phyloP scores from a whole-genome alignment of 805 yeast genomes.

The Clavispora carvajalis region DNA sequence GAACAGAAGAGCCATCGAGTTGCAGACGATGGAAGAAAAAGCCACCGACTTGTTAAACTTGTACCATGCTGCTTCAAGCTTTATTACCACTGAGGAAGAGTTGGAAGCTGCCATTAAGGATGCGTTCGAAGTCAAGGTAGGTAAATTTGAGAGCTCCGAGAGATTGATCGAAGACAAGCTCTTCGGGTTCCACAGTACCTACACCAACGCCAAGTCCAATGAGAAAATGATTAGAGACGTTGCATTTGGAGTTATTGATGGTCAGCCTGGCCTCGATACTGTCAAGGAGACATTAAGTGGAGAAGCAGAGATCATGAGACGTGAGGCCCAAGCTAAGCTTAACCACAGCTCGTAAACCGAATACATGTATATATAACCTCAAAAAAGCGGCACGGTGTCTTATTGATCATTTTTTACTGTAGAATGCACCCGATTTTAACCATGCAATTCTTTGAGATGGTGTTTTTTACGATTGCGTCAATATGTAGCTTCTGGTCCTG shows the following conservation, averaged over 20 bases:
- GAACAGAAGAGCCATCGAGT: conserved; percentile 56
- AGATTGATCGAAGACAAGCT: conserved; percentile 32
- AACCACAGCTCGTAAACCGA: conserved; percentile 15
- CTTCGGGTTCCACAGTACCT: conserved; percentile 24
- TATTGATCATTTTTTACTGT: background rate
- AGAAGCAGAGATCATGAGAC: conserved; percentile 28
- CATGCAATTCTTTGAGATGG: no score
- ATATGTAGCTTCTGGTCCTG: background rate
- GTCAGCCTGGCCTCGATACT: conserved; percentile 37
- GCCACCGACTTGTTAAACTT: conserved; percentile 59
- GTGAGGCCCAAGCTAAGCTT: conserved; percentile 31
- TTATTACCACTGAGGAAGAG: conserved; percentile 68
- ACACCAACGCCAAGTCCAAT: conserved; percentile 23
- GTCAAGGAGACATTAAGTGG: conserved; percentile 38
- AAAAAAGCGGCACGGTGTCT: background rate
- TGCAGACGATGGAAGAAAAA: conserved; percentile 46
- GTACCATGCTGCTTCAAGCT: conserved; percentile 64
- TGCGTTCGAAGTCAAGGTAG: conserved; percentile 44
- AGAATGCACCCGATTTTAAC: no score
- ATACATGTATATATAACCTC: conserved; percentile 9
- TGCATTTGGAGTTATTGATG: conserved; percentile 35
- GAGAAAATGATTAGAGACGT: conserved; percentile 33
- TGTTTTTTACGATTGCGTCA: no score
- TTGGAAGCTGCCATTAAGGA: conserved; percentile 52
- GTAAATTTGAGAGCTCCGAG: conserved; percentile 31